Percentiles rank a stretch among this genome's conserved stretches.
phyloP scores from a whole-genome alignment of 2,329 filamentous ascomycete species.

The Fusarium cicatricum region DNA sequence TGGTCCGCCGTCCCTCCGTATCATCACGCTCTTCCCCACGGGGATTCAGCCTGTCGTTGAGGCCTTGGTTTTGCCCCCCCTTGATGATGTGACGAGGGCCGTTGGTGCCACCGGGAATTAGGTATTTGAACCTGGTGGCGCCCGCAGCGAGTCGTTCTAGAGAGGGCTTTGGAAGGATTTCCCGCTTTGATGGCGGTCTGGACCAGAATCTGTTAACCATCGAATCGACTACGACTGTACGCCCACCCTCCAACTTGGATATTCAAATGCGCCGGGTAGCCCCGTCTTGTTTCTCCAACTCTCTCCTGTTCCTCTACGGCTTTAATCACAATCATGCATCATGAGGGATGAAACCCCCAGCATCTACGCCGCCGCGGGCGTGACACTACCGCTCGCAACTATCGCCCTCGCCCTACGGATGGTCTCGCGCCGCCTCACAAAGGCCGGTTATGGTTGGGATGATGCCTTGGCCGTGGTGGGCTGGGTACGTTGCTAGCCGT shows the following conservation, averaged over 20 bases:
- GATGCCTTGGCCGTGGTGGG: slow-evolving; percentile 34
- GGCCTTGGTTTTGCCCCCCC: too few species aligned
- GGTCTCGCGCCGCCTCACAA: slow-evolving; percentile 33
- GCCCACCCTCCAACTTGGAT: neutral
- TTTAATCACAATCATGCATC: slow-evolving; percentile 28
- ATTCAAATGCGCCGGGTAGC: neutral
- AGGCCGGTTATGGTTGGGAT: slow-evolving; percentile 34
- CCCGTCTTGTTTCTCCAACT: neutral
- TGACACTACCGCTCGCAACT: slow-evolving; percentile 35
- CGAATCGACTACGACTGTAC: too few species aligned
- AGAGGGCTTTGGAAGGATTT: too few species aligned
- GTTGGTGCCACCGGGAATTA: too few species aligned
- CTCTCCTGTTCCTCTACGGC: slow-evolving; percentile 1
- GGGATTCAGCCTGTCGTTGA: too few species aligned
- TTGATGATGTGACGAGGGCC: too few species aligned
- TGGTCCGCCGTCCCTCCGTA: too few species aligned
- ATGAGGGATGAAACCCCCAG: slow-evolving; percentile 36
- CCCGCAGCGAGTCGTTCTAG: too few species aligned
- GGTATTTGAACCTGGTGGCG: too few species aligned
- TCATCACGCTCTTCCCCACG: too few species aligned
- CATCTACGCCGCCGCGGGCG: slow-evolving; percentile 33
- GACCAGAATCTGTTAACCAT: neutral
- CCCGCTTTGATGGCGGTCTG: too few species aligned
- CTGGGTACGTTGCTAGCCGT: slow-evolving; percentile 23
- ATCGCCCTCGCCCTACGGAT: slow-evolving; percentile 29